phyloP scores from a whole-genome alignment of 495 filamentous ascomycete genomes.

The Penicillium canariense region DNA sequence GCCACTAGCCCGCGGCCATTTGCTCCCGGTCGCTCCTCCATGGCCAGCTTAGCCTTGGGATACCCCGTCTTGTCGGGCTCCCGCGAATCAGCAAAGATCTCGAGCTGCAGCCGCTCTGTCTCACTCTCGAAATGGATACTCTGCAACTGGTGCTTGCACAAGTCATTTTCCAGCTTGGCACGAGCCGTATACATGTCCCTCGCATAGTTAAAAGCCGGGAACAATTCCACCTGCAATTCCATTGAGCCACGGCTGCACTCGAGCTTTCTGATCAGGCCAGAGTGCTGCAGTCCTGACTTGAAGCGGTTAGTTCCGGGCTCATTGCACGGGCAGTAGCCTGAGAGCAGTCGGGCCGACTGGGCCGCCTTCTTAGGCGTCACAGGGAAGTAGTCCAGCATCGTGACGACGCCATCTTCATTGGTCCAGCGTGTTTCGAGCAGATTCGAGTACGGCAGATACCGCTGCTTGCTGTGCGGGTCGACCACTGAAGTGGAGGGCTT shows the following conservation, averaged over 20 bases:
- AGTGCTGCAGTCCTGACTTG: conserved; percentile 42
- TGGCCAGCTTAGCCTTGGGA: conserved; percentile 49
- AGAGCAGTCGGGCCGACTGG: conserved; percentile 25
- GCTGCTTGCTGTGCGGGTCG: conserved; percentile 60
- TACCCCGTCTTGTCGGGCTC: conserved; percentile 46
- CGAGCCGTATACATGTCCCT: conserved; percentile 50
- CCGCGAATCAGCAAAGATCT: conserved; percentile 59
- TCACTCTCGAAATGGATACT: conserved; percentile 59
- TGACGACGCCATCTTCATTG: conserved; percentile 66
- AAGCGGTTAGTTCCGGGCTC: conserved; percentile 32
- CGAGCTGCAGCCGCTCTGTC: conserved; percentile 57
- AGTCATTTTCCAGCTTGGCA: conserved; percentile 28
- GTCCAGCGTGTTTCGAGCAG: conserved; percentile 71
- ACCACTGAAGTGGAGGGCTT: conserved; percentile 40
- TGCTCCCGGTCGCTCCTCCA: conserved; percentile 49
- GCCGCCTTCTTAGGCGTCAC: conserved; percentile 27
- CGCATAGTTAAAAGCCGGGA: conserved; percentile 70
- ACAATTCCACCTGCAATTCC: conserved; percentile 62
- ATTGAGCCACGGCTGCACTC: conserved; percentile 65
- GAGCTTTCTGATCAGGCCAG: conserved; percentile 59
- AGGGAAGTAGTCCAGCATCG: conserved; percentile 72
- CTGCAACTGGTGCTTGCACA: conserved; percentile 47
- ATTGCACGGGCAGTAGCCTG: conserved; percentile 41
- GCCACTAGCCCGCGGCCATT: conserved; percentile 60
- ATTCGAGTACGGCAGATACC: conserved; percentile 69